Base-by-base conservation (phyloP, 192 early-diverging fungal genomes). In the Linnemannia zychae region DNA sequence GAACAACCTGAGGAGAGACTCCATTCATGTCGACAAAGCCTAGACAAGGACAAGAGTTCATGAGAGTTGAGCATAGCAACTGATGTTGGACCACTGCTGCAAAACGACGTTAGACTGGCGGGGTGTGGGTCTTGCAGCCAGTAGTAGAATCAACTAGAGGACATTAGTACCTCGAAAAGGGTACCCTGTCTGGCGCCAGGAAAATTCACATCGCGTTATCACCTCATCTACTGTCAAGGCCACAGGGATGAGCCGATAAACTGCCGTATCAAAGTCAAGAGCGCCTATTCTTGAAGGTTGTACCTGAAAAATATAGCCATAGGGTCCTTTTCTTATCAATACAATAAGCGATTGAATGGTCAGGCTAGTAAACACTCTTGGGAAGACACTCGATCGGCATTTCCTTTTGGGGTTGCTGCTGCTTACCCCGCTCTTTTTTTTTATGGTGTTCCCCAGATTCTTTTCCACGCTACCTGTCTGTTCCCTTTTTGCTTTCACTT, bases 351-450 rank as follows among this genome's bases (percentile, higher is more conserved):
- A 69, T 24, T 60, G 57, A 20, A 20, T 20, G 0, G 4, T 20
- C 4, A 24, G 57, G 57, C n/a, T n/a, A n/a, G 57, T 20, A 60
- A 28, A 60, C 57, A 12, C 57, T 60, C 28, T 60, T 20, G 57
- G n/a, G n/a, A n/a, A n/a, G n/a, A 67, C 37, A 12, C 67, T 69
- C 36, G 67, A 69, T 69, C 78, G 78, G 78, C 63, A 80, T 80
- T 80, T 73, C 78, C 78, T 80, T 80, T 80, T 80, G 78, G 20
- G 78, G 12, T 31, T 12, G 11, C 24, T 44, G 40, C 34, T 49
- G 33, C 17, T 80, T 72, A 65, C 68, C 77, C 77, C 77, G 70
- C 68, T 78, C 70, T 33, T 34, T n/a, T 40, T 52, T 57, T 65
- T 57, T 78, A 72, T 33, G 13, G 48, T 48, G 24, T 53, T 63